Base-by-base conservation (phyloP, 176 grass and related monocot species). In the Oryza rufipogon region DNA sequence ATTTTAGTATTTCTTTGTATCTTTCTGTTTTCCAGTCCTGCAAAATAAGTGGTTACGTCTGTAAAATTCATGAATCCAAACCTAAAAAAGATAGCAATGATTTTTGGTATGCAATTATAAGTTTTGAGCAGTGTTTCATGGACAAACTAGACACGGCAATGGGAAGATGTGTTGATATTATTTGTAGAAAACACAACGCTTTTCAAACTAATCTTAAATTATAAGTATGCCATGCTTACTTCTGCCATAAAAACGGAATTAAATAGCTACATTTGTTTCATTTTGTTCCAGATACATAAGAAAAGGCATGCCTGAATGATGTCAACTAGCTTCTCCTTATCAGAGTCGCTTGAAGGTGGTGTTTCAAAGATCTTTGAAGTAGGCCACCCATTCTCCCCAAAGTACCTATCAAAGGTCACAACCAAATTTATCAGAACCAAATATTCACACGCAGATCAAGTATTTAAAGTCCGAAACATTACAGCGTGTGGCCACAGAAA, bases 1-100 rank as follows among this genome's bases (percentile, higher is more conserved):
- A 98, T 79, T 93, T 95, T 73, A 98, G 83, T 82, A 98, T 98
- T 64, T 85, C 96, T 89, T 98, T 98, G 85, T 98, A 98, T 64
- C 96, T 90, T 81, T 95, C 93, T 56, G 91, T 98, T 88, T 98
- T 98, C 96, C 96, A 98, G 38, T 95, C 91, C 96, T 98, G 87
- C 80, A 93, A 85, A 74, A 80, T 71, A 56, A 49, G 58, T 38
- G 15, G 17, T 65, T 63, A 56, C 33, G 17, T 9, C 11, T 68
- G 20, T 74, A 71, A 72, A 77, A 45, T 23, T 75, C 13, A 23
- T 65, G 52, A 60, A 36, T 56, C 19, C 9, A 17, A 70, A 80
- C 19, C 12, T 68, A 70, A 64, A 45, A 39, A 64, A 71, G 7
- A 23, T 32, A 85, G 39, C 71, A 47, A 38, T 16, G 8, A 60